Base-by-base conservation (phyloP, 2,329 filamentous ascomycete species). In the Hymenoscyphus salicellus region DNA sequence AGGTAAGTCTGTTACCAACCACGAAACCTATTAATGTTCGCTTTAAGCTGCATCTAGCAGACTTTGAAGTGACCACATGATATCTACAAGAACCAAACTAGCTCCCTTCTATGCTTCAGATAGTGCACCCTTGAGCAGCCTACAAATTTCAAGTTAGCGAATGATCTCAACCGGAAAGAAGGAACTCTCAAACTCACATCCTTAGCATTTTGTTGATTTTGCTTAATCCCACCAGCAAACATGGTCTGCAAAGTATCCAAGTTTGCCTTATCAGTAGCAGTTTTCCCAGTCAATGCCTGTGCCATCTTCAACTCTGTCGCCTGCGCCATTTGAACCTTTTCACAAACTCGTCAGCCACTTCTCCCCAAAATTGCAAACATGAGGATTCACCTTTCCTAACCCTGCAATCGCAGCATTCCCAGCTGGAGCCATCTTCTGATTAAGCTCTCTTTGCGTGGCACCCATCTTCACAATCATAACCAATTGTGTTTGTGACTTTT, bases 131-230 rank as follows among this genome's bases (percentile, higher is more conserved):
- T 26, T 23, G 6, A 49, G 20, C 46, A 52, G 46, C 46, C 46
- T 52, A 10, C 4, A 49, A 26, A 52, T 26, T 52, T 14, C n/a
- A 23, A 26, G 23, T 52, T 23, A 52, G 46, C 46, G 20, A 52
- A 23, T 7, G 20, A 14, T 26, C 11, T 26, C 8, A 8, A 52
- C 2, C 23, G 10, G 14, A 52, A 14, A 20, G 11, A 26, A 1
- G 8, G 8, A 23, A 52, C 26, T 26, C 2, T 11, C 11, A 49
- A 43, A 61, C 49, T 61, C 49, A 66, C 67, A 65, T 63, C 67
- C 30, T 67, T 64, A 41, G 65, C 67, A 63, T 69, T 69, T 60
- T 67, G 61, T 41, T 67, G 65, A 23, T 69, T 69, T 49, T 69
- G 67, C 23, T 58, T 57, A 32, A 69, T 67, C 1, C 67, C 65